Conservation (phyloP, 306 rosid genomes). For the Quercus ilex region DNA sequence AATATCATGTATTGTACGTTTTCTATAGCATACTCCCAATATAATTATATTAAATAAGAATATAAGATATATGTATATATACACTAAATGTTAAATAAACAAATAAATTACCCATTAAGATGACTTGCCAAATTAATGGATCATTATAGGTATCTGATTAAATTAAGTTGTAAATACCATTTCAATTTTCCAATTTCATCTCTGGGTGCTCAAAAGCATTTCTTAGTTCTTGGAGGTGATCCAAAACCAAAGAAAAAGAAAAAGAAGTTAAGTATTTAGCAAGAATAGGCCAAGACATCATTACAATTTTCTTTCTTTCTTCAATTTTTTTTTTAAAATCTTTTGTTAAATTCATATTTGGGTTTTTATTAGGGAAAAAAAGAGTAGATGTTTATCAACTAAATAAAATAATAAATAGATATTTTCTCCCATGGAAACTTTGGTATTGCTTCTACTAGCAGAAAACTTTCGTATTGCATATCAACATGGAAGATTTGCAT, state of each 20-base stretch:
- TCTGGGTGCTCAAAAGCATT: constrained; percentile 24
- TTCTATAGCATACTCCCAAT: neutral
- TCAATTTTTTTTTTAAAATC: neutral
- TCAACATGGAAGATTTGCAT: too few species aligned
- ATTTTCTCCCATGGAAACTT: too few species aligned
- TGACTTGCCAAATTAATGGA: neutral
- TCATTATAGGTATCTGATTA: neutral
- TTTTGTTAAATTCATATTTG: neutral
- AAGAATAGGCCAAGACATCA: constrained; percentile 41
- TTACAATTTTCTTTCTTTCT: constrained; percentile 63
- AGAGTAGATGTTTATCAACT: too few species aligned
- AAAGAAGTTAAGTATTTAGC: constrained; percentile 25
- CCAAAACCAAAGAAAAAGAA: constrained; percentile 38
- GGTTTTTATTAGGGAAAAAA: neutral
- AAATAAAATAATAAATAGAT: too few species aligned
- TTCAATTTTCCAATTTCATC: neutral
- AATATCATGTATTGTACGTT: neutral
- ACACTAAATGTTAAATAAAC: too few species aligned
- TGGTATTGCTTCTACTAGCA: too few species aligned
- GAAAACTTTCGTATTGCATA: too few species aligned
- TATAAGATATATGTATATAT: too few species aligned
- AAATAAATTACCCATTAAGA: too few species aligned
- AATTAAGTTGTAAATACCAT: neutral
- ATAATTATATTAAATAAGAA: too few species aligned
- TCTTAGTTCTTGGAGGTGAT: constrained; percentile 63